Conservation (phyloP, 306 rosid species). For the Rubus parviflorus region DNA sequence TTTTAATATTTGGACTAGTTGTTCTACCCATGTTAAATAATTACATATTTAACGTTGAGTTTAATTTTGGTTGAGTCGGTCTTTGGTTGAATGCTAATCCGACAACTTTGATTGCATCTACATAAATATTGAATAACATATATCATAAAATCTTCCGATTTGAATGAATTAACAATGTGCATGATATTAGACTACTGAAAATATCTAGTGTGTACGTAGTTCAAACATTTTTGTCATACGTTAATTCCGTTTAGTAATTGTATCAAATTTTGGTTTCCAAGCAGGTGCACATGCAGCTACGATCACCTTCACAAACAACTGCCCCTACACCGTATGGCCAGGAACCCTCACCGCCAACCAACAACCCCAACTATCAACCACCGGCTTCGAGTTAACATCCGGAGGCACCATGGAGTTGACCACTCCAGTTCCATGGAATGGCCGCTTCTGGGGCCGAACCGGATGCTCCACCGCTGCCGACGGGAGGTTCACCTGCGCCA, state of each 20-base stretch:
- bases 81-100: too few species aligned
- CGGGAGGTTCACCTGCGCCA: conserved; percentile 47
- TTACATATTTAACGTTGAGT: too few species aligned
- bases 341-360: conserved; percentile 49
- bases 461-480: conserved; percentile 34
- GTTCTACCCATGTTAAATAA: too few species aligned
- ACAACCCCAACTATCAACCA: conserved; percentile 44
- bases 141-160: too few species aligned
- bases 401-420: conserved; percentile 28
- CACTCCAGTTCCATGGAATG: conserved; percentile 54
- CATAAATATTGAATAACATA: too few species aligned
- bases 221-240: too few species aligned
- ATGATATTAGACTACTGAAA: too few species aligned
- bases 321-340: conserved; percentile 59
- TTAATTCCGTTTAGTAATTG: not conserved
- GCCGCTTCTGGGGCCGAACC: conserved; percentile 61
- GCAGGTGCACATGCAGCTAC: conserved; percentile 44
- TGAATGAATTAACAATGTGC: too few species aligned
- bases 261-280: not conserved
- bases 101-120: too few species aligned
- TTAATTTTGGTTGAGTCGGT: too few species aligned
- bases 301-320: conserved; percentile 45
- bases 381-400: conserved; percentile 43
- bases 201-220: too few species aligned
- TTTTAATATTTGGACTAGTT: too few species aligned